These are phyloP conservation scores for Pseudevernia furfuracea DNA, from an alignment of 495 filamentous ascomycete genomes.

Conservation along the genomic window DNA sequence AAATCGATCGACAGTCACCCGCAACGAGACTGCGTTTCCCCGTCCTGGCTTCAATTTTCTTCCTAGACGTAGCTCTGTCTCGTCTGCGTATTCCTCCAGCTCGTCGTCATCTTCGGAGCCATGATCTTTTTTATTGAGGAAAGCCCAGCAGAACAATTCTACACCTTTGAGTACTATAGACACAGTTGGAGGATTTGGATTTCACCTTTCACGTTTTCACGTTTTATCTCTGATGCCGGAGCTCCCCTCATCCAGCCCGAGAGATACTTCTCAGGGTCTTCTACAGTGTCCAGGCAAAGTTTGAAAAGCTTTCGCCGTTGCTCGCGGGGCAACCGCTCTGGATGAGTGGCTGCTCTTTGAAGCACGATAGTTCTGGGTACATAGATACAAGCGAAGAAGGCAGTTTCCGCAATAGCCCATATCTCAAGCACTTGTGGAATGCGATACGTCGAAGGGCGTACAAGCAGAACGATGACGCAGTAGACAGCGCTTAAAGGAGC, in stretches of 20 bases:
- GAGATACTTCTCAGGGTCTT: conserved; percentile 50
- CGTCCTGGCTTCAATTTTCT: conserved; percentile 42
- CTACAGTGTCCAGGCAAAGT: conserved; percentile 46
- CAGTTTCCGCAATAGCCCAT: conserved; percentile 40
- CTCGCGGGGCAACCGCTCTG: conserved; percentile 36
- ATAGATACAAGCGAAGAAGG: conserved; percentile 50
- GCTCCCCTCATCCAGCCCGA: conserved; percentile 57
- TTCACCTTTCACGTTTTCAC: conserved; percentile 52
- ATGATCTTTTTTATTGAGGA: conserved; percentile 29
- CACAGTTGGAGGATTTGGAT: conserved; percentile 14
- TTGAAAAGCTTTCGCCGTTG: conserved; percentile 45
- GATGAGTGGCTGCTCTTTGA: conserved; percentile 45
- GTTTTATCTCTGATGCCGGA: conserved; percentile 47
- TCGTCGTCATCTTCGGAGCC: conserved; percentile 44
- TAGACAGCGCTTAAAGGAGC: conserved; percentile 45
- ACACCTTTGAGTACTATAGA: neutral
- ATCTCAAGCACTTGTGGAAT: conserved; percentile 26
- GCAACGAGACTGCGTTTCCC: conserved; percentile 45
- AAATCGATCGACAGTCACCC: conserved; percentile 58
- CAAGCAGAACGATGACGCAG: conserved; percentile 32
- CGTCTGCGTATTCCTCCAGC: conserved; percentile 47
- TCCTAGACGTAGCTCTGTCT: conserved; percentile 43
- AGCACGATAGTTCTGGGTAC: conserved; percentile 45
- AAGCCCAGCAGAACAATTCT: conserved; percentile 25
- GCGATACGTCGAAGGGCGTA: conserved; percentile 27